Evolutionary conservation across 2,329 filamentous ascomycete species (phyloP).

Genomic region (Aspergillus flavus): DNA sequence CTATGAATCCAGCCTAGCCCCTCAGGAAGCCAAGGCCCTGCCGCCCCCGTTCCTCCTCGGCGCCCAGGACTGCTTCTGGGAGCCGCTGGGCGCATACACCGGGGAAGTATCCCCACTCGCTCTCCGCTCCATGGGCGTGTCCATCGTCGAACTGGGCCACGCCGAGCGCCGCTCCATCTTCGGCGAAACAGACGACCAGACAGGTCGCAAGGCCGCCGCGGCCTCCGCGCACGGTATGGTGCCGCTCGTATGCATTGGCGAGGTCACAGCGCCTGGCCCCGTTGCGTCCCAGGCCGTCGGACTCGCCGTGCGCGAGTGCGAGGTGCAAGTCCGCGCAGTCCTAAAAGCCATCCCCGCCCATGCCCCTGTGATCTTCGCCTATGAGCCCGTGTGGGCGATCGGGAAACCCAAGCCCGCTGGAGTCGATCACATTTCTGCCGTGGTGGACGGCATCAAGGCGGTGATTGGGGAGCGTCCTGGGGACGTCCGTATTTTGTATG

Average conservation of each 20-base stretch:
- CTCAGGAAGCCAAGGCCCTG: constrained; percentile 29
- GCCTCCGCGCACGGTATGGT: constrained; percentile 70
- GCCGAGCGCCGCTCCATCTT: constrained; percentile 75
- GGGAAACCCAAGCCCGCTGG: constrained; percentile 72
- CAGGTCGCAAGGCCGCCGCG: constrained; percentile 70
- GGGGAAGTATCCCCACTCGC: constrained; percentile 74
- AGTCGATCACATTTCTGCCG: constrained; percentile 70
- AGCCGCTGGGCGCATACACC: constrained; percentile 72
- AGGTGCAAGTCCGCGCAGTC: constrained; percentile 65
- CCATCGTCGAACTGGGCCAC: constrained; percentile 77
- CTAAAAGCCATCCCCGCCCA: constrained; percentile 62
- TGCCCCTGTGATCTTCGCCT: constrained; percentile 75
- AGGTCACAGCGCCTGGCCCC: constrained; percentile 57
- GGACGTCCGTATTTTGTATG: constrained; percentile 72
- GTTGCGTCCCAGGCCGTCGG: constrained; percentile 53
- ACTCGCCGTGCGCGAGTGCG: constrained; percentile 67
- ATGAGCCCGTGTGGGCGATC: constrained; percentile 90
- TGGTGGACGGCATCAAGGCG: constrained; percentile 65
- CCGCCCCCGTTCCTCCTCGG: constrained; percentile 62
- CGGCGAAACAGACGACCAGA: constrained; percentile 70
- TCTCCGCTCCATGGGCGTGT: constrained; percentile 68
- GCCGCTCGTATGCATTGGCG: constrained; percentile 80
- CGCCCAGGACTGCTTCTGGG: constrained; percentile 74
- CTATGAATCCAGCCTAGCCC: constrained; percentile 27
- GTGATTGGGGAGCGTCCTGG: constrained; percentile 59